These are phyloP conservation scores for Lodderomyces theae DNA, from an alignment of 1,139 yeast species.

Conservation along the genomic window DNA sequence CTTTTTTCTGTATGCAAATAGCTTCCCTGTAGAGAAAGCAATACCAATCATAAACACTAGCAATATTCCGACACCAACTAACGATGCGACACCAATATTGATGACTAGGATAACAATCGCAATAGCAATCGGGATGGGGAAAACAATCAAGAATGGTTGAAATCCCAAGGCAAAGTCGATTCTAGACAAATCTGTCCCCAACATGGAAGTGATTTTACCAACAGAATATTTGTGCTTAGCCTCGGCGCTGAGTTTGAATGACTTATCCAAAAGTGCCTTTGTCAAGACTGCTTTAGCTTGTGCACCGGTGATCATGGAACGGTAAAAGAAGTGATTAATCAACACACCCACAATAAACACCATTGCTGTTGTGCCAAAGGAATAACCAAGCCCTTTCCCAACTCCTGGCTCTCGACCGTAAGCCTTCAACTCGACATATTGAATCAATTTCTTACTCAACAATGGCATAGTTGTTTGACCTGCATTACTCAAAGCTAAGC, in stretches of 20 bases:
- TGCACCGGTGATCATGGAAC: constrained; percentile 51
- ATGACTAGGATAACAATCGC: constrained; percentile 31
- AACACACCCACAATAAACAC: constrained; percentile 21
- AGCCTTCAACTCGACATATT: constrained; percentile 36
- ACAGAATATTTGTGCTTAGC: constrained; percentile 60
- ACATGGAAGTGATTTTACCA: constrained; percentile 62
- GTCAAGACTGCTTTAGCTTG: constrained; percentile 65
- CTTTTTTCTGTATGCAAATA: constrained; percentile 26
- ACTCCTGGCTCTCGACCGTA: constrained; percentile 17
- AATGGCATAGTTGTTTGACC: constrained; percentile 52
- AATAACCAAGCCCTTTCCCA: constrained; percentile 33
- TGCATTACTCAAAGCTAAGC: constrained; percentile 41
- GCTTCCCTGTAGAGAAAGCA: constrained; percentile 22
- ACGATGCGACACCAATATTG: constrained; percentile 35
- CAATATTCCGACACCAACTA: constrained; percentile 35
- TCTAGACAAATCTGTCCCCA: constrained; percentile 38
- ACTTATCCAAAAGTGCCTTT: constrained; percentile 63
- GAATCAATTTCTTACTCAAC: constrained; percentile 41
- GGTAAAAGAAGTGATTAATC: constrained; percentile 31
- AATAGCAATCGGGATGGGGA: constrained; percentile 31
- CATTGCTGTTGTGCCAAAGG: constrained; percentile 23
- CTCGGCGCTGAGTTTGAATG: constrained; percentile 58
- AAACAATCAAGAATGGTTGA: constrained; percentile 28
- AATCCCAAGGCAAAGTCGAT: constrained; percentile 35
- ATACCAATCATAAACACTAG: constrained; percentile 25